Conservation (phyloP, 176 grass and related monocot species). For the Zizania latifolia region DNA sequence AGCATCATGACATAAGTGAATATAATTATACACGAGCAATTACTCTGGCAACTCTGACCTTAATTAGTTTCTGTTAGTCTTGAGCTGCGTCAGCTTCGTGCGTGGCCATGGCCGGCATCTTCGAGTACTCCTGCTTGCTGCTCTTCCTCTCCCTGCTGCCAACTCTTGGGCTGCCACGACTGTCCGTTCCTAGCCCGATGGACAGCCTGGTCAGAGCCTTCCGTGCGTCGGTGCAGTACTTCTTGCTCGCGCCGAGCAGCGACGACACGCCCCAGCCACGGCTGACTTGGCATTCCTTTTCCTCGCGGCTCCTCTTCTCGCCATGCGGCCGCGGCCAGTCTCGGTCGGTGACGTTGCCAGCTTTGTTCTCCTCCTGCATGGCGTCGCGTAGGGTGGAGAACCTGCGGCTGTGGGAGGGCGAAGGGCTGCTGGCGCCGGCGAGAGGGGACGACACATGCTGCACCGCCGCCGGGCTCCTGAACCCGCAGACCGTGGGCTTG, state of each 20-base stretch:
- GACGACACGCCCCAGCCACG: constrained; percentile 56
- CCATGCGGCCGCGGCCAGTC: constrained; percentile 23
- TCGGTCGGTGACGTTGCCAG: background rate
- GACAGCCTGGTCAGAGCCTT: constrained; percentile 61
- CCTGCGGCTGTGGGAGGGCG: constrained; percentile 10
- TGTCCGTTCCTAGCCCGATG: constrained; percentile 30
- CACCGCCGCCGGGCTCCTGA: constrained; percentile 24
- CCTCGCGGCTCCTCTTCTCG: constrained; percentile 43
- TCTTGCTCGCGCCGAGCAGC: constrained; percentile 60
- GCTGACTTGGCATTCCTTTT: constrained; percentile 22
- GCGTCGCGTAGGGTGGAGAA: constrained; percentile 20
- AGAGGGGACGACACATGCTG: constrained; percentile 4
- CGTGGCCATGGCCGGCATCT: background rate
- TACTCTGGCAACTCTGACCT: background rate
- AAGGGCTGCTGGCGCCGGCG: background rate
- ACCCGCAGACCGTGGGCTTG: constrained; percentile 52
- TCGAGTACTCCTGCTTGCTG: constrained; percentile 18
- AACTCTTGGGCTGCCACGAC: constrained; percentile 20
- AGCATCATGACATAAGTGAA: background rate
- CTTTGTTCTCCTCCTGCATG: constrained; percentile 18
- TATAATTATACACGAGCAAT: background rate
- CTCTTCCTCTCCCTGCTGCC: constrained; percentile 19
- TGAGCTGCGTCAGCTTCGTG: constrained; percentile 35
- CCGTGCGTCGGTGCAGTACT: constrained; percentile 46
- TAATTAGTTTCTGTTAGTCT: constrained; percentile 42